Evolutionary conservation across 306 rosid species (phyloP), one percentile per base, ranked within the genome.

Genomic region (Gleditsia sinensis): DNA sequence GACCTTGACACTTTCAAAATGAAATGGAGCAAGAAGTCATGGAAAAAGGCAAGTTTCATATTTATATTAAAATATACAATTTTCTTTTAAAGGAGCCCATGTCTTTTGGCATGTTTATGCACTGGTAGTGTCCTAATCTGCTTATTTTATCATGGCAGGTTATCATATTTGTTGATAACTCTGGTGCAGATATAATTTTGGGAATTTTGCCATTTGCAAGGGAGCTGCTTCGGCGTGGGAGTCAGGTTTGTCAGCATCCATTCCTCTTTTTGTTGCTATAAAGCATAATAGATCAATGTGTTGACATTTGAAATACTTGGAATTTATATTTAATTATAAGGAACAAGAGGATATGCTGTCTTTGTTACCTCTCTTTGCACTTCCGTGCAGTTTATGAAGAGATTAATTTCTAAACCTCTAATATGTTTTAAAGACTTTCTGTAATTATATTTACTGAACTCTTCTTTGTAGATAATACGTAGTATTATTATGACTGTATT

Each of bases 171-270:
- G 97, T 94, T 45, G 98, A 91, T 81, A 94, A 94, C 84, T 94
- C 98, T 42, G 98, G 98, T 76, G 98, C 97, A 8, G 98, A 94
- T 85, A 81, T 94, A 27, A 86, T 94, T 80, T 86, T 94, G 84
- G 98, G 98, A 40, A 91, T 94, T 75, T 77, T 94, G 54, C 98
- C 98, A 58, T 94, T 94, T 84, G 97, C 94, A 68, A 91, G 97
- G 84, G 98, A 94, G 89, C 89, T 94, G 69, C 95, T 94, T 70
- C 85, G 80, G 34, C 93, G 77, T 2, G 98, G 97, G 53, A 88
- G 87, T 67, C 90, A 88, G 96, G 97, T 94, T 77, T 86, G 81
- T 59, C 11, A 30, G 30, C 76, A 69, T 75, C 3, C 19, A 21
- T 62, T 28, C 32, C 17, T 16, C 4, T 12, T 49, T 30, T 16